Base-by-base conservation (phyloP, 768 basidiomycete genomes). In the Naganishia friedmannii region DNA sequence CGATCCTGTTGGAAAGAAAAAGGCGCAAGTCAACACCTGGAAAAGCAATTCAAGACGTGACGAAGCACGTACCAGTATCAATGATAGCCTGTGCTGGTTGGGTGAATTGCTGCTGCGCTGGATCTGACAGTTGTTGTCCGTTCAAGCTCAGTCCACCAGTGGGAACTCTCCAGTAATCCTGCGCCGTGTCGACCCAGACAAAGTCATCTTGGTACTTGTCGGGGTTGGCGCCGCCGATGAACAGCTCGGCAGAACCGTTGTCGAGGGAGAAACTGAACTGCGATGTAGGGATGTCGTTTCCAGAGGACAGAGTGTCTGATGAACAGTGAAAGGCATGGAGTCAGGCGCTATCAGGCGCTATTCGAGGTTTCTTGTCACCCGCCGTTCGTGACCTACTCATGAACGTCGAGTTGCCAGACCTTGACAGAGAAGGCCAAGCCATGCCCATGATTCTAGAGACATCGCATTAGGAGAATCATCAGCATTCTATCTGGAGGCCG, bases 381-480 rank as follows among this genome's bases (percentile, higher is more conserved):
- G 29, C 21, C 2, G 32, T 7, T 3, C 15, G 8, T 3, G 53
- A 58, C 65, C 53, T 45, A 55, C 51, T 53, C 51, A 55, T 53
- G 39, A 66, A 66, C 5, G 65, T 66, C 8, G 60, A 63, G 28
- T 63, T 63, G 60, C 60, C 60, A 28, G 60, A 63, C 26, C 42
- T 63, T 5, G 58, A 48, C 60, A 54, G 23, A 3, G 69, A 37
- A 39, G 53, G 69, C 60, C 60, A 70, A 65, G 48, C 69, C 69
- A 70, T 70, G 23, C 69, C 69, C 68, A 69, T 69, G 9, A 69
- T 21, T 19, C 68, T 69, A 45, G 37, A 13, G n/a, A 42, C 7
- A 42, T 54, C 57, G 42, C 4, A 28, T 9, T 31, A 6, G 34
- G 31, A 28, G 13, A 28, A 31, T 26, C 66, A 53, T 55, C 21